phyloP scores from a whole-genome alignment of 2,329 filamentous ascomycete species.

The Trichoderma simmonsii region DNA sequence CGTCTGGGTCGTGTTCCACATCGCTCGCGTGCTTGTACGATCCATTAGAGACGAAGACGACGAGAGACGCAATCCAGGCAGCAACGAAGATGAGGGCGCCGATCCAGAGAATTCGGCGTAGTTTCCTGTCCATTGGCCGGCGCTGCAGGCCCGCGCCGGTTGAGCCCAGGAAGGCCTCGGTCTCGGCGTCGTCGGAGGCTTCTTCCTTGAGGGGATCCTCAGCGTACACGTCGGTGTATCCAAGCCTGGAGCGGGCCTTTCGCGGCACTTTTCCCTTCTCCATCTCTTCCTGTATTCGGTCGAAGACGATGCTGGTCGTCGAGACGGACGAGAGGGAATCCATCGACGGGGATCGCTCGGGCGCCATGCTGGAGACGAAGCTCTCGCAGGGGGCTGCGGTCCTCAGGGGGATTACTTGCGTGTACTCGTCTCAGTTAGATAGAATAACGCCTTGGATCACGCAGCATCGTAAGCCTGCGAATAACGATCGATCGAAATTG shows the following conservation, averaged over 20 bases:
- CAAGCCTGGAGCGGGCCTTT: conserved; percentile 24
- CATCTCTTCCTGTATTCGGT: conserved; percentile 63
- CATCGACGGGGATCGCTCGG: conserved; percentile 37
- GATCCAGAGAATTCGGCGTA: conserved; percentile 62
- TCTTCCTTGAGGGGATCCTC: conserved; percentile 33
- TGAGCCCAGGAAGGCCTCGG: conserved; percentile 49
- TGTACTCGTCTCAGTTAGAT: not conserved
- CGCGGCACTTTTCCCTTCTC: conserved; percentile 30
- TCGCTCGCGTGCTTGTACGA: conserved; percentile 62
- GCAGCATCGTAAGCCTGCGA: not conserved
- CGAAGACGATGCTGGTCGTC: conserved; percentile 78
- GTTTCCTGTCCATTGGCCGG: conserved; percentile 62
- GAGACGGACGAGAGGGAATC: conserved; percentile 74
- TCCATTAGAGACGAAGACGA: conserved; percentile 63
- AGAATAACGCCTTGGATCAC: not conserved
- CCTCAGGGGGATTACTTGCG: not conserved
- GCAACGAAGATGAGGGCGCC: conserved; percentile 58
- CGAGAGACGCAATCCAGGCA: conserved; percentile 66
- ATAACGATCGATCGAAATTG: not conserved
- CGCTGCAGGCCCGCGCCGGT: conserved; percentile 35
- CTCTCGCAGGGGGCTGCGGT: conserved; percentile 5
- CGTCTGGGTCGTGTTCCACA: conserved; percentile 65
- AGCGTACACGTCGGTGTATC: conserved; percentile 36
- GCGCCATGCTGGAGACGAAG: conserved; percentile 9
- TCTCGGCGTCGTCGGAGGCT: conserved; percentile 41